Base-by-base conservation (phyloP, 768 basidiomycete species). In the Boletus rex-veris region DNA sequence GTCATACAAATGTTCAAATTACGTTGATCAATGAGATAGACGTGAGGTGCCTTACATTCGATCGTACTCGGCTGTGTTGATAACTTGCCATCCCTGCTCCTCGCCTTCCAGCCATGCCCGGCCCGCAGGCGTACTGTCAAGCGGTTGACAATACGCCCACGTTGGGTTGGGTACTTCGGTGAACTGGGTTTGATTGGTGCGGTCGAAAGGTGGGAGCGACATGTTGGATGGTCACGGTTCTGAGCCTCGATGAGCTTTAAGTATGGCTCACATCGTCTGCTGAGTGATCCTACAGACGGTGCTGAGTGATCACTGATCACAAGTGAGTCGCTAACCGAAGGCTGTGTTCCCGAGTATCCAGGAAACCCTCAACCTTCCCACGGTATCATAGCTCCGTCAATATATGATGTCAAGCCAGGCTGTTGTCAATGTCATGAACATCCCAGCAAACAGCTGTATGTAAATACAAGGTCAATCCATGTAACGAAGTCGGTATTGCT, bases 101-200 rank as follows among this genome's bases (percentile, higher is more conserved):
- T 72, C 74, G 16, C 71, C 72, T 49, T 65, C 63, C 28, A 69
- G 7, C 74, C 74, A 75, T 14, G 49, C 62, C n/a, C 50, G 52
- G 1, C 74, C 74, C 3, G 52, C 57, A 4, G 68, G 58, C 0
- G 67, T 71, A 7, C 55, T 61, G n/a, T 60, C 57, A 15, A 73
- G 54, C 47, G 30, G 48, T 47, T 73, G 64, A n/a, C 72, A 62
- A 33, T 57, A 73, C 2, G 65, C 38, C 68, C 73, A 75, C 1
- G 63, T 36, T 12, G 70, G 58, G 52, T 74, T 68, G 1, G 71
- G 71, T 7, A 59, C 11, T 26, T 67, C 66, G 2, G 71, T 73
- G 54, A 60, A 67, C 47, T 58, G 54, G 46, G 58, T n/a, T 35
- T 56, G 43, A 14, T 30, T 16, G 21, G 26, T 46, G 38, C 49